Evolutionary conservation across 2,329 filamentous ascomycete genomes (phyloP).

Genomic region (Didymella pomorum): DNA sequence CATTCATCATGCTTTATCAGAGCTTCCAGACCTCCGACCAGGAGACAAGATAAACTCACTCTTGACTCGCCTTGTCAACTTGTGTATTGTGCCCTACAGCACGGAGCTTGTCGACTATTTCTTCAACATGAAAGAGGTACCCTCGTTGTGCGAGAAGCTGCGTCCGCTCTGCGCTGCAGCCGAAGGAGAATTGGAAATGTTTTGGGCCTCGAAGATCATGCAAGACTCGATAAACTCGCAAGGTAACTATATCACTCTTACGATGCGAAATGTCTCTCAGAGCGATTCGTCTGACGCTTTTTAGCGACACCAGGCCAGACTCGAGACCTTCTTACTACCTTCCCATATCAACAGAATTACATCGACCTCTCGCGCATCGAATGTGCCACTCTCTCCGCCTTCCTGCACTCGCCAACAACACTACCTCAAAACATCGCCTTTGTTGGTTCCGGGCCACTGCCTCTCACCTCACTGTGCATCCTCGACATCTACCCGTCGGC

Average conservation of each 20-base stretch:
- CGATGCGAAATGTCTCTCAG: too few species aligned
- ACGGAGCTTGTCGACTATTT: conserved; percentile 34
- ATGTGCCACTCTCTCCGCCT: conserved; percentile 52
- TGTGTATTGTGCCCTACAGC: conserved; percentile 45
- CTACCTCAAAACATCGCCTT: conserved; percentile 55
- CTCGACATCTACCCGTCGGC: conserved; percentile 45
- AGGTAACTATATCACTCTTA: conserved; percentile 13
- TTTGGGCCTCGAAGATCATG: conserved; percentile 55
- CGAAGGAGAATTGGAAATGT: conserved; percentile 56
- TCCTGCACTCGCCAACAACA: conserved; percentile 26
- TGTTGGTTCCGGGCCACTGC: conserved; percentile 61
- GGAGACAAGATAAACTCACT: conserved; percentile 44
- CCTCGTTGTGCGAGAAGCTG: conserved; percentile 49
- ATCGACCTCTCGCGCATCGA: conserved; percentile 59
- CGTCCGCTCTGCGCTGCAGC: conserved; percentile 55
- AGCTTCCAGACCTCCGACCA: conserved; percentile 41
- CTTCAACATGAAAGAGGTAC: conserved; percentile 43
- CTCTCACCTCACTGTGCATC: conserved; percentile 59
- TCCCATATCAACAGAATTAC: conserved; percentile 62
- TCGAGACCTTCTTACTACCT: conserved; percentile 44
- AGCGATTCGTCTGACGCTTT: not conserved
- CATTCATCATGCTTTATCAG: conserved; percentile 29
- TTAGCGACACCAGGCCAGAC: conserved; percentile 2
- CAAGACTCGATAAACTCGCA: not conserved
- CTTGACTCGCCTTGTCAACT: conserved; percentile 49